Conservation (phyloP, 257 asterid genomes). For the Scutellaria galericulata region DNA sequence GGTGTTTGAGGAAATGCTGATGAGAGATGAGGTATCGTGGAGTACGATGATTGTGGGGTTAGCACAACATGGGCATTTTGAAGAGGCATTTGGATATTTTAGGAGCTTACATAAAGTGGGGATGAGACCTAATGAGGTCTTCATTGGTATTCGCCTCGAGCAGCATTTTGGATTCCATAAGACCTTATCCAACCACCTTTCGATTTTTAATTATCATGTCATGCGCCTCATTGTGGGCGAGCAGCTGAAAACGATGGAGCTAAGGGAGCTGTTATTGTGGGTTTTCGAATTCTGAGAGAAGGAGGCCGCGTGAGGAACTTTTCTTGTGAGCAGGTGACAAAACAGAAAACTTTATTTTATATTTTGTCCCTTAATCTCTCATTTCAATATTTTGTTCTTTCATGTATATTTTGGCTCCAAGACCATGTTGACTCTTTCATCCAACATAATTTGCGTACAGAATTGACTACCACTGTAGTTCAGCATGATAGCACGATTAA, state of each 20-base stretch:
- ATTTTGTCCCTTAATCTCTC: constrained; percentile 16
- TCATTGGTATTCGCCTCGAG: constrained; percentile 6
- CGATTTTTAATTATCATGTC: constrained; percentile 72
- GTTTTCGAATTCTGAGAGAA: constrained; percentile 97
- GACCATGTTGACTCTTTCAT: constrained; percentile 14
- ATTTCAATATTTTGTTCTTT: background rate
- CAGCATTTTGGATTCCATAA: constrained; percentile 24
- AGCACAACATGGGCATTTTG: no score
- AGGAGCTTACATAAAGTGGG: no score
- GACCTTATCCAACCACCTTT: background rate
- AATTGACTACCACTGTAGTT: background rate
- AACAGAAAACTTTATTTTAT: no score
- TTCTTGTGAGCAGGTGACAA: constrained; percentile 92
- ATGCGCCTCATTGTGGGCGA: constrained; percentile 99
- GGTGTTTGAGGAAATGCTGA: no score
- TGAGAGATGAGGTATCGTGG: no score
- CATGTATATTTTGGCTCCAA: background rate
- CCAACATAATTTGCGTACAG: background rate
- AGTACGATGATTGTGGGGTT: no score
- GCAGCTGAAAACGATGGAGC: constrained; percentile 85
- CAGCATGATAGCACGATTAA: constrained; percentile 5
- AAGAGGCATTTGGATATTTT: no score
- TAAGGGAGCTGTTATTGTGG: constrained; percentile 93
- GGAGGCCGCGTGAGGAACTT: constrained; percentile 97
- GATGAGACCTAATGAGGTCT: background rate